phyloP scores from a whole-genome alignment of 164 flowering plant species.

The Vitis rupestris region DNA sequence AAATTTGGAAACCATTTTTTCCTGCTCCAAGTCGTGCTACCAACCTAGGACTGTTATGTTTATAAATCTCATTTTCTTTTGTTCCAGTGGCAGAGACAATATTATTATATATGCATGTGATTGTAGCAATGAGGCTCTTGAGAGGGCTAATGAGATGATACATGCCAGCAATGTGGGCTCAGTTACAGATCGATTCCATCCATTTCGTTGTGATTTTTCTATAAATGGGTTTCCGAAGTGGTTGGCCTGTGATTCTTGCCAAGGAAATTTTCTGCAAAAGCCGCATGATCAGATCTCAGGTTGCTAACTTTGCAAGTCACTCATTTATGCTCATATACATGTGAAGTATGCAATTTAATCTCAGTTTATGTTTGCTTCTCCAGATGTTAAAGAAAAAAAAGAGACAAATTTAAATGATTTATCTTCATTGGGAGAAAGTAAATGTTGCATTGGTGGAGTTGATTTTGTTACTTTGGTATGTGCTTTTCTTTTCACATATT shows the following conservation, averaged over 20 bases:
- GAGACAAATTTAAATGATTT: constrained; percentile 5
- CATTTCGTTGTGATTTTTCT: constrained; percentile 76
- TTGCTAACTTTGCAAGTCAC: constrained; percentile 12
- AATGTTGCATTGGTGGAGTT: constrained; percentile 65
- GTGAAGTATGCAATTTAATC: constrained; percentile 1
- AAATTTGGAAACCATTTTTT: background rate
- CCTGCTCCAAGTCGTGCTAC: background rate
- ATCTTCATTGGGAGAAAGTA: constrained; percentile 18
- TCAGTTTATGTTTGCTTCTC: constrained; percentile 14
- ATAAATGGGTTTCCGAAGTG: constrained; percentile 59
- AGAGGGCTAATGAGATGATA: constrained; percentile 54
- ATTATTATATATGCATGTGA: constrained; percentile 78
- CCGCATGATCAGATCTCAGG: constrained; percentile 34
- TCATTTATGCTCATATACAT: background rate
- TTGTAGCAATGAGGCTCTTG: constrained; percentile 78
- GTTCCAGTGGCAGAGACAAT: constrained; percentile 45
- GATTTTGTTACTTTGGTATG: constrained; percentile 84
- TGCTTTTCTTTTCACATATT: constrained; percentile 1
- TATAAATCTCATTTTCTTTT: constrained; percentile 7
- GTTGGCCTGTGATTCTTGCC: constrained; percentile 59
- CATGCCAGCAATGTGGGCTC: constrained; percentile 22
- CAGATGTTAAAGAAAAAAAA: constrained; percentile 27
- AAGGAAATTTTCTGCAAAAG: constrained; percentile 18
- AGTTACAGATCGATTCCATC: constrained; percentile 48
- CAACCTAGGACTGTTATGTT: background rate